Evolutionary conservation across 345 rosid genomes (phyloP).

Genomic region (Salix arbutifolia): DNA sequence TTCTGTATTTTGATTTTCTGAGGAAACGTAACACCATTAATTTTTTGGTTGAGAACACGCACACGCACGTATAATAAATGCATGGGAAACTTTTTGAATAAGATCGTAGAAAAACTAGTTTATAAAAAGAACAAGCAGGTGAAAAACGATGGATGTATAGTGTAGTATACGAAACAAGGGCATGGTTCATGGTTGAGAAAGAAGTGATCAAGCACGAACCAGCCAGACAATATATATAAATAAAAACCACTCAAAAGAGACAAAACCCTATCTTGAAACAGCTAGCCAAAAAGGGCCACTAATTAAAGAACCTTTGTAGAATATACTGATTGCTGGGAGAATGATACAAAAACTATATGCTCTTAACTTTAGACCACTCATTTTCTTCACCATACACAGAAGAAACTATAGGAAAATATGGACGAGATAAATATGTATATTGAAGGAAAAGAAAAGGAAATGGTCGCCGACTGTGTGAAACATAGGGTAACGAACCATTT

Average conservation of each 20-base stretch:
- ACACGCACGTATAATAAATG: not conserved
- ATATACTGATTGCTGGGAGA: not conserved
- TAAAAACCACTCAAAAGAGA: slow-evolving; percentile 22
- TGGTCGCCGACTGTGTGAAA: not conserved
- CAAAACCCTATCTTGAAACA: slow-evolving; percentile 40
- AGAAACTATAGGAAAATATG: not conserved
- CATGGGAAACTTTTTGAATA: not conserved
- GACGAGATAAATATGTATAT: not conserved
- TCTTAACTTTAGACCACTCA: not conserved
- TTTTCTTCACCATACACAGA: too few relatives aligned
- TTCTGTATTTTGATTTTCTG: too few relatives aligned
- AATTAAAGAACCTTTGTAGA: not conserved
- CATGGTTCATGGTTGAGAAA: not conserved
- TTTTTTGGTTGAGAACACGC: too few relatives aligned
- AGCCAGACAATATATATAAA: not conserved
- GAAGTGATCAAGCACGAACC: slow-evolving; percentile 1
- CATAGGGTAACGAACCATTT: not conserved
- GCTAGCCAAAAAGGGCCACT: slow-evolving; percentile 23
- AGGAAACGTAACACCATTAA: too few relatives aligned
- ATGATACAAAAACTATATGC: not conserved
- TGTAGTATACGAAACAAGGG: not conserved
- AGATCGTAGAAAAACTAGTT: not conserved
- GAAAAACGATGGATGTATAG: not conserved
- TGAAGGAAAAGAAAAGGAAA: not conserved
- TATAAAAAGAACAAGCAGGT: not conserved